Percentiles rank a stretch among this genome's conserved stretches.
These are phyloP conservation scores for Vanrija pseudolonga DNA, from an alignment of 1,284 basidiomycete genomes.

Conservation along the genomic window DNA sequence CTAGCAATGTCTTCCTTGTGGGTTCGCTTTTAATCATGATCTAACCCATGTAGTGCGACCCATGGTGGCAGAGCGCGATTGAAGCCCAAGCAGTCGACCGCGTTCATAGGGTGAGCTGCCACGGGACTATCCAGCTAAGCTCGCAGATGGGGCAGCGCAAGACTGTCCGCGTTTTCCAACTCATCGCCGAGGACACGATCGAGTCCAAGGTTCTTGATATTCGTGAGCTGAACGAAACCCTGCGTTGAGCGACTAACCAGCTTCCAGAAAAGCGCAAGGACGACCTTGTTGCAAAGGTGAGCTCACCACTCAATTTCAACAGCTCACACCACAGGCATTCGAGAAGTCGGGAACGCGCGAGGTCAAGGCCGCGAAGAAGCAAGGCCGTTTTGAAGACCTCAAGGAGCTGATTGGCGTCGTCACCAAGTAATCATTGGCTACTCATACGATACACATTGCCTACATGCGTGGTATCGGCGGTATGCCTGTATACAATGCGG, in stretches of 20 bases:
- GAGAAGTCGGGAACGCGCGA: constrained; percentile 36
- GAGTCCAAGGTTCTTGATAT: constrained; percentile 82
- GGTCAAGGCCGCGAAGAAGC: constrained; percentile 30
- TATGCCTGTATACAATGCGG: no score
- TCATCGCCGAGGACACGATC: constrained; percentile 81
- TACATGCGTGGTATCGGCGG: no score
- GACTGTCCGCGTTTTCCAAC: constrained; percentile 76
- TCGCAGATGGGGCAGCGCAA: constrained; percentile 70
- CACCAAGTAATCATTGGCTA: no score
- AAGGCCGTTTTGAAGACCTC: constrained; percentile 44
- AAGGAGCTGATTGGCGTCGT: constrained; percentile 38
- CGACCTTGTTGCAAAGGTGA: constrained; percentile 36
- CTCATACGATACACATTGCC: no score
- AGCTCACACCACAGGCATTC: constrained; percentile 30
- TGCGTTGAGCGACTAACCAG: background rate
- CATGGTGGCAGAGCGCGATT: constrained; percentile 72
- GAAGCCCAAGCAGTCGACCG: constrained; percentile 84
- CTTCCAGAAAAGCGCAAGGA: constrained; percentile 42
- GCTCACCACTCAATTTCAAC: background rate
- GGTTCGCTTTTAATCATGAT: constrained; percentile 40
- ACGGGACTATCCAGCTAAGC: constrained; percentile 42
- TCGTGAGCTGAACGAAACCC: constrained; percentile 59
- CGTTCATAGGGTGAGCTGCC: constrained; percentile 57
- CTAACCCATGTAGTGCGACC: constrained; percentile 55
- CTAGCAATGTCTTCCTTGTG: constrained; percentile 82